Evolutionary conservation across 2,329 filamentous ascomycete genomes (phyloP).

Genomic region (Diaporthe helianthi): DNA sequence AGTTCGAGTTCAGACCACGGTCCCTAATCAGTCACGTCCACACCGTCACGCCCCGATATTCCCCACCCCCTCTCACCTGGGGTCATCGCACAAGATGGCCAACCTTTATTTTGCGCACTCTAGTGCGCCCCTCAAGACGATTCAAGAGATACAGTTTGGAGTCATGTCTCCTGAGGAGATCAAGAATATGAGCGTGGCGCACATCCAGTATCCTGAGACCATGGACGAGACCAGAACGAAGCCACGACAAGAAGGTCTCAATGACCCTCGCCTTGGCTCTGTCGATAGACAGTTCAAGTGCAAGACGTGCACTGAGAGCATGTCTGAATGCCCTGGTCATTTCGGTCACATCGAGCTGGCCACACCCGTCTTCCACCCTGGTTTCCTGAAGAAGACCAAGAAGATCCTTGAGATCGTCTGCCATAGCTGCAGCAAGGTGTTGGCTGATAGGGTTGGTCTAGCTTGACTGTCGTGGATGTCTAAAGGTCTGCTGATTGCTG

Average conservation of each 20-base stretch:
- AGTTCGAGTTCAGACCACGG: constrained; percentile 29
- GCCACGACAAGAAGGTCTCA: constrained; percentile 89
- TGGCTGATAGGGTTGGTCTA: constrained; percentile 96
- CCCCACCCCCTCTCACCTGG: constrained; percentile 38
- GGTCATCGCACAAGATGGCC: constrained; percentile 72
- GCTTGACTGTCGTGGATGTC: constrained; percentile 52
- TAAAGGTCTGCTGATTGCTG: constrained; percentile 51
- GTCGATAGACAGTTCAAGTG: constrained; percentile 97
- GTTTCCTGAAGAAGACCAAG: constrained; percentile 99
- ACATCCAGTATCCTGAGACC: constrained; percentile 98
- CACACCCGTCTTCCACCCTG: constrained; percentile 91
- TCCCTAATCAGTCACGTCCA: constrained; percentile 25
- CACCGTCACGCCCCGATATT: constrained; percentile 20
- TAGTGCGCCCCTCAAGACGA: constrained; percentile 94
- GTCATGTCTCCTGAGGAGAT: constrained; percentile 98
- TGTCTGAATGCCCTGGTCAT: constrained; percentile 95
- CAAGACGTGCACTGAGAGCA: constrained; percentile 94
- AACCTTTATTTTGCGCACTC: constrained; percentile 91
- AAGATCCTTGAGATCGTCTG: constrained; percentile 99
- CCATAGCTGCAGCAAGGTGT: constrained; percentile 97
- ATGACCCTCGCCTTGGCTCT: constrained; percentile 94
- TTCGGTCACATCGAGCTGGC: constrained; percentile 99
- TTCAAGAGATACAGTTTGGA: constrained; percentile 99
- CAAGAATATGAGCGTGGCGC: constrained; percentile 96
- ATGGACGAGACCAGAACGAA: constrained; percentile 96